Evolutionary conservation across 2,329 filamentous ascomycete species (phyloP).

Genomic region (Ophiobolus disseminans): DNA sequence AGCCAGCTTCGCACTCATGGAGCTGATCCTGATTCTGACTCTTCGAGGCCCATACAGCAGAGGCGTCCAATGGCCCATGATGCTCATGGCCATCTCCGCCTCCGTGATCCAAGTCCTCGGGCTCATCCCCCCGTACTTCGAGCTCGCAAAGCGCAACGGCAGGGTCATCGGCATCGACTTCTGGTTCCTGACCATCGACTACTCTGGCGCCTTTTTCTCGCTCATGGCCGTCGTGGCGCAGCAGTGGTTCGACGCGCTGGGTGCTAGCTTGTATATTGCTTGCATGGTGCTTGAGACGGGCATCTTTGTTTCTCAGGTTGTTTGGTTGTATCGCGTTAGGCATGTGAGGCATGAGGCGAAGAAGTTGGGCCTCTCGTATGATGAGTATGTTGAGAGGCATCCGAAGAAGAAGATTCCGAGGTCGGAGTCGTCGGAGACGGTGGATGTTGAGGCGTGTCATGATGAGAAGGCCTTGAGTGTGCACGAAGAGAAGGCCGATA

Average conservation of each 20-base stretch:
- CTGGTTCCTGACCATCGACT: constrained; percentile 67
- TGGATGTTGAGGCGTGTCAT: constrained; percentile 3
- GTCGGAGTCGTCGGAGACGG: constrained; percentile 8
- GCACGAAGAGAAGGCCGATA: background rate
- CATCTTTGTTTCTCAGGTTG: constrained; percentile 65
- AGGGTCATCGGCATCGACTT: constrained; percentile 67
- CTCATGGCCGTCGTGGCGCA: constrained; percentile 68
- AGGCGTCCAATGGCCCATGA: constrained; percentile 62
- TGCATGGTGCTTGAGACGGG: constrained; percentile 65
- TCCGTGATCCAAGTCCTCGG: constrained; percentile 64
- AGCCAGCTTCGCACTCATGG: constrained; percentile 59
- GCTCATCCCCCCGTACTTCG: constrained; percentile 66
- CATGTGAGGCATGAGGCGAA: constrained; percentile 61
- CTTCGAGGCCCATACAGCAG: constrained; percentile 62
- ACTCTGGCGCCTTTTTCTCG: constrained; percentile 67
- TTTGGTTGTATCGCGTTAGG: constrained; percentile 66
- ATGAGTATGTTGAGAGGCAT: constrained; percentile 3
- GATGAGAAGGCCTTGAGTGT: background rate
- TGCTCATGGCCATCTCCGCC: constrained; percentile 65
- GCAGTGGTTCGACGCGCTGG: constrained; percentile 66
- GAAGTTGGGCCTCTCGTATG: constrained; percentile 60
- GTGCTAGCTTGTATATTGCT: constrained; percentile 66
- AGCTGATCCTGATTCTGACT: constrained; percentile 64
- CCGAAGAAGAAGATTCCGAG: background rate
- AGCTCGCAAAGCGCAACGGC: constrained; percentile 67